A percentile compares a stretch with the other conserved stretches of the same genome.
Conservation (phyloP, 2,329 filamentous ascomycete species). For the Alternaria consortialis region DNA sequence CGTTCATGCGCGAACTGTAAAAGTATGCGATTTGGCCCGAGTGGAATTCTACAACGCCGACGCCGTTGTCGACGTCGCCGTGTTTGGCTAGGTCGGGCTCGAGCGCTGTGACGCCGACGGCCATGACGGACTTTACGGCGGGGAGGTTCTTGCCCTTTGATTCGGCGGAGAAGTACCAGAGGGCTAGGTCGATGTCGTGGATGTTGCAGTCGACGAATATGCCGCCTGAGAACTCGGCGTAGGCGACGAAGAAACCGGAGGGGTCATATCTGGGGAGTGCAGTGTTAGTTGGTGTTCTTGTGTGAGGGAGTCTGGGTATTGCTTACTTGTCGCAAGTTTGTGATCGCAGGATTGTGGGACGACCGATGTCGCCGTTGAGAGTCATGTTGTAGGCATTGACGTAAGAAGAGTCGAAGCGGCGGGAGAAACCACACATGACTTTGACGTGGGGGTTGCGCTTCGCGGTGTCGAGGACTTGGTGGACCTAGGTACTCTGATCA, state of each 20-base stretch:
- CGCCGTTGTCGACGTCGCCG: constrained; percentile 69
- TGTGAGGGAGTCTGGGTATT: not conserved
- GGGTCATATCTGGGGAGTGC: constrained; percentile 59
- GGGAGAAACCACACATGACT: constrained; percentile 72
- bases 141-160: constrained; percentile 35
- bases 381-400: constrained; percentile 66
- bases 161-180: constrained; percentile 66
- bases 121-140: constrained; percentile 64
- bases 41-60: constrained; percentile 72
- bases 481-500: constrained; percentile 56
- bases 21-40: constrained; percentile 71
- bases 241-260: constrained; percentile 72
- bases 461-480: constrained; percentile 67
- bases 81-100: constrained; percentile 66
- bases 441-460: constrained; percentile 66
- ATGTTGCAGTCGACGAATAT: constrained; percentile 77
- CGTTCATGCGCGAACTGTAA: constrained; percentile 72
- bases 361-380: constrained; percentile 65
- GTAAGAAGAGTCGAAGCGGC: constrained; percentile 73
- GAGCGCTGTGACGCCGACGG: constrained; percentile 67
- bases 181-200: constrained; percentile 73
- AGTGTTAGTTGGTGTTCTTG: not conserved
- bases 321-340: constrained; percentile 70
- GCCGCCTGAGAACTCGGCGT: constrained; percentile 71
- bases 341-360: constrained; percentile 67